phyloP scores from a whole-genome alignment of 2,329 filamentous ascomycete genomes.

The Cercospora canescens region DNA sequence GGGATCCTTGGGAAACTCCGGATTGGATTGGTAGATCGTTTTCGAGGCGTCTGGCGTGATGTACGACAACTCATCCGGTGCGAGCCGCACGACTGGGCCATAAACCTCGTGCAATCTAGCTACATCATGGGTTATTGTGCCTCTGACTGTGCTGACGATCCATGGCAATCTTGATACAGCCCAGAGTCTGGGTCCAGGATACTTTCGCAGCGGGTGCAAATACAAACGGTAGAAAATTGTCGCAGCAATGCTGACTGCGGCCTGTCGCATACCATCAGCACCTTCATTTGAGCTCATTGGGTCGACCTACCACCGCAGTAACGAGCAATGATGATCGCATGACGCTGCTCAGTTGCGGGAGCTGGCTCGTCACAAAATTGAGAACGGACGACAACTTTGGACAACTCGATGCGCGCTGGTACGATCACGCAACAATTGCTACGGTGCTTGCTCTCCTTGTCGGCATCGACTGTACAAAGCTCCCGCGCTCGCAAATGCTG shows the following conservation, averaged over 20 bases:
- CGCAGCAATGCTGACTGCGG: not conserved
- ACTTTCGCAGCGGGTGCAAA: slow-evolving; percentile 44
- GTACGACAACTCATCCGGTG: not conserved
- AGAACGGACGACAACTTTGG: not conserved
- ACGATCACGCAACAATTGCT: not conserved
- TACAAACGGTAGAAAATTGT: slow-evolving; percentile 39
- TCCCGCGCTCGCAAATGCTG: not conserved
- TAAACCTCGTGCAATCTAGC: slow-evolving; percentile 62
- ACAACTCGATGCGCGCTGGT: not conserved
- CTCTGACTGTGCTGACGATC: not conserved
- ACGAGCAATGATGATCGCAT: not conserved
- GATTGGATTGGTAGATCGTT: not conserved
- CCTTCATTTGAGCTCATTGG: not conserved
- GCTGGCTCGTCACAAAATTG: not conserved
- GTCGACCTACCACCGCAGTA: not conserved
- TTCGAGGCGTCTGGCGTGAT: not conserved
- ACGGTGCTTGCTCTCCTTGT: not conserved
- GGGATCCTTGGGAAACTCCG: not conserved
- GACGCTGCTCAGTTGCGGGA: not conserved
- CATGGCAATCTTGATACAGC: slow-evolving; percentile 16
- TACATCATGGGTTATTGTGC: not conserved
- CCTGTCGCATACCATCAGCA: not conserved
- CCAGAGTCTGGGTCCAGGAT: slow-evolving; percentile 40
- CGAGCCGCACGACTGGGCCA: slow-evolving; percentile 42
- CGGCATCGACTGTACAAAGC: not conserved